phyloP scores from a whole-genome alignment of 2,329 filamentous ascomycete species.

The Dothistroma pini region DNA sequence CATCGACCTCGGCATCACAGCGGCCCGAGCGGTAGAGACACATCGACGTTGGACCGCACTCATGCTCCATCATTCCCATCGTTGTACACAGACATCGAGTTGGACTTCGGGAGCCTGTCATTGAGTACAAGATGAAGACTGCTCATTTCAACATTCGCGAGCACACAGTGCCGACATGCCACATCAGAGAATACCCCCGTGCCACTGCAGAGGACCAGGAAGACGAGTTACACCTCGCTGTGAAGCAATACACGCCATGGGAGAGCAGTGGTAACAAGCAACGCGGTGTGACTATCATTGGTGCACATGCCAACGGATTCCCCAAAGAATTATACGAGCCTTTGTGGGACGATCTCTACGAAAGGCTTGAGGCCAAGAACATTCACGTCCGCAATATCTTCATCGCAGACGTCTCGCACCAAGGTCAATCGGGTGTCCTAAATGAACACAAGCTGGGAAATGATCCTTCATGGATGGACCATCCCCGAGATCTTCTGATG shows the following conservation, averaged over 20 bases:
- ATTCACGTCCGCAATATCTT: constrained; percentile 77
- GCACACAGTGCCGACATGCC: constrained; percentile 68
- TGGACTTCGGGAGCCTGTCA: not conserved
- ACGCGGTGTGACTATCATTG: constrained; percentile 81
- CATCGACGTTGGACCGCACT: too few relatives aligned
- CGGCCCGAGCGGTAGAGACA: too few relatives aligned
- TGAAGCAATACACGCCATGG: constrained; percentile 85
- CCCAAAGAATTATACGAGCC: constrained; percentile 94
- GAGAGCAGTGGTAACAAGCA: constrained; percentile 64
- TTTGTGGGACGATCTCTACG: constrained; percentile 77
- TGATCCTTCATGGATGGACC: constrained; percentile 85
- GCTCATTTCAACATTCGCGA: constrained; percentile 63
- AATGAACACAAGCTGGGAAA: constrained; percentile 77
- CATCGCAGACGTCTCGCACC: constrained; percentile 85
- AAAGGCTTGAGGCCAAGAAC: constrained; percentile 49
- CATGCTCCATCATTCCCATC: not conserved
- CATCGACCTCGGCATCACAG: too few relatives aligned
- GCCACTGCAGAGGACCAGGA: constrained; percentile 71
- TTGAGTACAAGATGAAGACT: constrained; percentile 17
- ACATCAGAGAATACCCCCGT: constrained; percentile 77
- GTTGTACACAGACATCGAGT: not conserved
- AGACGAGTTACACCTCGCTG: constrained; percentile 65
- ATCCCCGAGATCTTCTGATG: constrained; percentile 77
- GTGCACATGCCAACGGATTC: constrained; percentile 86
- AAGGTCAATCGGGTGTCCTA: constrained; percentile 72